These are phyloP conservation scores for Macrophomina pseudophaseolina DNA, from an alignment of 2,329 filamentous ascomycete genomes.

Conservation along the genomic window DNA sequence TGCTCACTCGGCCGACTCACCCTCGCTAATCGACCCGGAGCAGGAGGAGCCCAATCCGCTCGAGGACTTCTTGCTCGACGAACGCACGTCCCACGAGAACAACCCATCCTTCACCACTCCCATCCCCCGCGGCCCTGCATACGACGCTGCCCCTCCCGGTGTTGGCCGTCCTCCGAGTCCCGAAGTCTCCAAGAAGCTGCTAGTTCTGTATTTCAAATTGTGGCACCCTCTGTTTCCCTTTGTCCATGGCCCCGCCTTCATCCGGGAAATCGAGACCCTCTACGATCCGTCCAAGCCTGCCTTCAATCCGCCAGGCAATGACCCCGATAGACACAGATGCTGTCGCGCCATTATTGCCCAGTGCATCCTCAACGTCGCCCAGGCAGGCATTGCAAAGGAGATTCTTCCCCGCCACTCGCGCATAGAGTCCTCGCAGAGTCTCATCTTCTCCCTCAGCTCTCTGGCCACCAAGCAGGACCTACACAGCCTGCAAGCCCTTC, in stretches of 20 bases:
- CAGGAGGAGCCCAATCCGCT: conserved; percentile 22
- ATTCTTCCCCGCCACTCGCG: conserved; percentile 22
- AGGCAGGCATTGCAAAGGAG: conserved; percentile 17
- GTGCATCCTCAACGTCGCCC: conserved; percentile 24
- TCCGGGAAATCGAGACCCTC: conserved; percentile 37
- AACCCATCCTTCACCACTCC: neutral
- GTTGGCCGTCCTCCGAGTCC: conserved; percentile 21
- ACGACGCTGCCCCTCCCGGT: conserved; percentile 24
- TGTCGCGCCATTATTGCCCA: conserved; percentile 25
- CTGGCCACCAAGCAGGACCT: conserved; percentile 26
- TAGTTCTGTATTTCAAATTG: conserved; percentile 56
- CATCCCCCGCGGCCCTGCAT: conserved; percentile 19
- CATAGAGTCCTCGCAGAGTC: conserved; percentile 25
- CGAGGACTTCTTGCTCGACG: conserved; percentile 25
- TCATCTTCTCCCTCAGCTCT: conserved; percentile 25
- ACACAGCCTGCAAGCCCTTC: conserved; percentile 51
- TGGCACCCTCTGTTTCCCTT: conserved; percentile 65
- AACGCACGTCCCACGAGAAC: neutral
- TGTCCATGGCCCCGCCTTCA: conserved; percentile 59
- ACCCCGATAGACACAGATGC: conserved; percentile 24
- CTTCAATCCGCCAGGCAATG: neutral
- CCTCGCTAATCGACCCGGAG: conserved; percentile 11
- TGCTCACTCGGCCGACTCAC: neutral
- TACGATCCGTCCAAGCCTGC: conserved; percentile 23
- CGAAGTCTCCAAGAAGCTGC: conserved; percentile 1